Conservation (phyloP, 192 early-diverging fungal genomes). For the Entomortierella lignicola region DNA sequence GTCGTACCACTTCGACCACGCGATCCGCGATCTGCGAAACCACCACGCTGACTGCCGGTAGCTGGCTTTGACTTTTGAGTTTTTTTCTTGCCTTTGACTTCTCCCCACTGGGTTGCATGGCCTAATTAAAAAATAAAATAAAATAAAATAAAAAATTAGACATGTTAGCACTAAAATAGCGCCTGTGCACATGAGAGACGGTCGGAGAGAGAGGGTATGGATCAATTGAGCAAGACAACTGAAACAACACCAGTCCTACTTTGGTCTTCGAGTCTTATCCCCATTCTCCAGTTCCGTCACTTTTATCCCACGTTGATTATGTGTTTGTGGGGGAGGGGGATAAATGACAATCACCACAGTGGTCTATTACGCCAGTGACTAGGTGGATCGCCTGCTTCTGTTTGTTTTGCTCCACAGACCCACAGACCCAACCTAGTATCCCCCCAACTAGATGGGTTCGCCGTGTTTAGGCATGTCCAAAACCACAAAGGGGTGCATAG, state of each 20-base stretch:
- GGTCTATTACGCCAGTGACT: too few relatives aligned
- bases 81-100: constrained; percentile 84
- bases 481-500: constrained; percentile 28
- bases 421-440: not conserved
- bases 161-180: not conserved
- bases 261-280: not conserved
- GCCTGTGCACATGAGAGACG: not conserved
- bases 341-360: too few relatives aligned
- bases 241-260: constrained; percentile 2
- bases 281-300: not conserved
- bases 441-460: not conserved
- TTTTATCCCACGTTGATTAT: not conserved
- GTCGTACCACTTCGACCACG: constrained; percentile 68
- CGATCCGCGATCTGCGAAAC: constrained; percentile 63
- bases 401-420: not conserved
- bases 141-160: not conserved
- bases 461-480: not conserved
- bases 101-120: constrained; percentile 84
- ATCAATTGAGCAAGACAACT: not conserved
- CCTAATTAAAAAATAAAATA: constrained; percentile 70
- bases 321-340: too few relatives aligned
- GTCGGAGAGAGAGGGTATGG: not conserved
- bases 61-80: constrained; percentile 80
- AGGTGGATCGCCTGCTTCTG: not conserved
- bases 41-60: constrained; percentile 62